Evolutionary conservation across 78 protist species (phyloP).

Genomic region (Dictyostelium brefeldianum): DNA sequence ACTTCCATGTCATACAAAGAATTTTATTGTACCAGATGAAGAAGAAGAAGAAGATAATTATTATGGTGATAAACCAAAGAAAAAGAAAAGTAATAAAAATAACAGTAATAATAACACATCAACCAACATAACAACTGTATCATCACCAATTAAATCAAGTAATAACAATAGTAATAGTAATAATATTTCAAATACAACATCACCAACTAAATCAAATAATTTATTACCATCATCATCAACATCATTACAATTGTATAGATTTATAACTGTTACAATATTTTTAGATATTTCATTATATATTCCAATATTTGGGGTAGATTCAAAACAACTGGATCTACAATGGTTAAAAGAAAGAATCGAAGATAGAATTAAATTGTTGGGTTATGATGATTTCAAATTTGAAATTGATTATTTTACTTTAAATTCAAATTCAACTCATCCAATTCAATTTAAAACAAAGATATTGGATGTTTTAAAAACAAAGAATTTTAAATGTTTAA

Average conservation of each 20-base stretch:
- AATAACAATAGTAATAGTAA: not conserved
- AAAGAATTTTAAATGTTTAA: not conserved
- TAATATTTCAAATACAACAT: not conserved
- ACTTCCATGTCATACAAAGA: not conserved
- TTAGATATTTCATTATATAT: conserved; percentile 3
- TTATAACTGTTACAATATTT: not conserved
- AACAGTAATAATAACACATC: not conserved
- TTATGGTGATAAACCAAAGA: not conserved
- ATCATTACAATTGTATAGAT: not conserved
- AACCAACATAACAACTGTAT: not conserved
- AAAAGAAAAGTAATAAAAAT: not conserved
- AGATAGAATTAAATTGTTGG: conserved; percentile 2
- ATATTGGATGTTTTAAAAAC: not conserved
- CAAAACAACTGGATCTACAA: not conserved
- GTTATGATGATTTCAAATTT: not conserved
- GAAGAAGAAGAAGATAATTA: not conserved
- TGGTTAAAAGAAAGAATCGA: conserved; percentile 13
- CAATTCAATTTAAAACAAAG: not conserved
- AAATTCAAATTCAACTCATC: no score
- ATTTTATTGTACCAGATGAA: not conserved
- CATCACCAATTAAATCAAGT: not conserved
- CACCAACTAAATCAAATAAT: not conserved
- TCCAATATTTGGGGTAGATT: not conserved
- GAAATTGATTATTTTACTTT: not conserved
- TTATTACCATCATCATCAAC: not conserved